A percentile compares a stretch with the other conserved stretches of the same genome.
Conservation (phyloP, 345 rosid genomes). For the Ricinus communis region DNA sequence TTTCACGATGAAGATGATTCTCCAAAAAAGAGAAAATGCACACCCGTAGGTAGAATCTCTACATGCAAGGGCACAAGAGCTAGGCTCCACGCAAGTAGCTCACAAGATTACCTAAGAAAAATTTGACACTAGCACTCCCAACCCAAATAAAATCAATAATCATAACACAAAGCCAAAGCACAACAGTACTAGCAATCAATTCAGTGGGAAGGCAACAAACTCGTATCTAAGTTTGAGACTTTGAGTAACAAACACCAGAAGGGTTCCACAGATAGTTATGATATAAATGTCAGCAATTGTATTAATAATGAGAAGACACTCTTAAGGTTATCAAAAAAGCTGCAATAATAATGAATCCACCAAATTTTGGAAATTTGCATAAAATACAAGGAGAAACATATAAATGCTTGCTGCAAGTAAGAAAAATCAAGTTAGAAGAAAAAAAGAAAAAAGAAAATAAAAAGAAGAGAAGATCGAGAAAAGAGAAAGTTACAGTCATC, state of each 20-base stretch:
- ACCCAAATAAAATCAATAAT: too few species aligned
- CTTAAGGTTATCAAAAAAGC: too few species aligned
- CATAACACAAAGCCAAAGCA: too few species aligned
- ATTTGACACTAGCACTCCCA: background rate
- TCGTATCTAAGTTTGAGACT: too few species aligned
- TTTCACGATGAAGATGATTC: background rate
- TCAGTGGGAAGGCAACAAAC: too few species aligned
- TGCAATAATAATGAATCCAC: too few species aligned
- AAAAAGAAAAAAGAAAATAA: background rate
- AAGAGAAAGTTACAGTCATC: slow-evolving; percentile 53
- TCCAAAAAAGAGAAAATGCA: background rate
- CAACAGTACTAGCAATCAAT: too few species aligned
- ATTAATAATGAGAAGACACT: too few species aligned
- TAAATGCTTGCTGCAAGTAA: background rate
- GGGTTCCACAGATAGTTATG: too few species aligned
- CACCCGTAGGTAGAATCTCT: background rate
- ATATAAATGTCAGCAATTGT: too few species aligned
- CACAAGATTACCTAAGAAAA: background rate
- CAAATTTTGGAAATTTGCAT: too few species aligned
- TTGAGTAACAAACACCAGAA: too few species aligned
- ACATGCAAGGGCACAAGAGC: background rate
- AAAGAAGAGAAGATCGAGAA: background rate
- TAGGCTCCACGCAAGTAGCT: background rate
- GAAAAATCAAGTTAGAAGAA: background rate
- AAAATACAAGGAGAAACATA: background rate